phyloP scores from a whole-genome alignment of 1,284 basidiomycete species.

The Pyrrhoderma noxium region DNA sequence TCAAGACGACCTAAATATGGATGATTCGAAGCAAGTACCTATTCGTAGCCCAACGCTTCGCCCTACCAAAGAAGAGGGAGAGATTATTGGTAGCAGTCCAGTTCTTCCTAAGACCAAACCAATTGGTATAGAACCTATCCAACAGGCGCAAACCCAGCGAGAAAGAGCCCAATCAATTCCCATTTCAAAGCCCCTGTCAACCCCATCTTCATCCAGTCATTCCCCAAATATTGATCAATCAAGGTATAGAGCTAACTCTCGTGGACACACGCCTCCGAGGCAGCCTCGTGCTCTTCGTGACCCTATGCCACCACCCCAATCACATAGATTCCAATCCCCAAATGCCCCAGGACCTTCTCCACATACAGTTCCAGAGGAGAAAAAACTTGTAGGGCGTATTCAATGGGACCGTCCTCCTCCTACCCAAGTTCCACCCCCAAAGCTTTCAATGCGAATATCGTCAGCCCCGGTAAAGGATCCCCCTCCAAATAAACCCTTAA shows the following conservation, averaged over 20 bases:
- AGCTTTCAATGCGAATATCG: constrained; percentile 17
- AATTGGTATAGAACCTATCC: too few species aligned
- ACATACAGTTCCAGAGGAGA: constrained; percentile 20
- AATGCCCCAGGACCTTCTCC: constrained; percentile 17
- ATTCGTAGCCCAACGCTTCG: constrained; percentile 7
- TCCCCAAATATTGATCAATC: not conserved
- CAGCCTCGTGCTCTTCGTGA: constrained; percentile 39
- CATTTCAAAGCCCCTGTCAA: not conserved
- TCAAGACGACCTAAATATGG: too few species aligned
- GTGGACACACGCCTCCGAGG: constrained; percentile 37
- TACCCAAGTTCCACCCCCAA: constrained; percentile 5
- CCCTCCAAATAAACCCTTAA: constrained; percentile 46
- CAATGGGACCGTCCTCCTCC: not conserved
- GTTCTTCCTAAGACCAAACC: not conserved
- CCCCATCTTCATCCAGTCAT: not conserved
- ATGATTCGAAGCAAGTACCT: not conserved
- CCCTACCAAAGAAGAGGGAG: constrained; percentile 41
- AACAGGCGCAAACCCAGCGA: not conserved
- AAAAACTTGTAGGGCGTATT: not conserved
- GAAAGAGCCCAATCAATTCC: not conserved
- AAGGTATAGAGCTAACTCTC: constrained; percentile 9
- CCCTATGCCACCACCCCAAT: constrained; percentile 24
- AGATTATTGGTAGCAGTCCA: constrained; percentile 39
- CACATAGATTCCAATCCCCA: constrained; percentile 17
- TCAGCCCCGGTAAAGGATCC: constrained; percentile 27